Percentiles rank a stretch among this genome's conserved stretches.
Conservation (phyloP, 192 early-diverging fungal species). For the Podila verticillata region DNA sequence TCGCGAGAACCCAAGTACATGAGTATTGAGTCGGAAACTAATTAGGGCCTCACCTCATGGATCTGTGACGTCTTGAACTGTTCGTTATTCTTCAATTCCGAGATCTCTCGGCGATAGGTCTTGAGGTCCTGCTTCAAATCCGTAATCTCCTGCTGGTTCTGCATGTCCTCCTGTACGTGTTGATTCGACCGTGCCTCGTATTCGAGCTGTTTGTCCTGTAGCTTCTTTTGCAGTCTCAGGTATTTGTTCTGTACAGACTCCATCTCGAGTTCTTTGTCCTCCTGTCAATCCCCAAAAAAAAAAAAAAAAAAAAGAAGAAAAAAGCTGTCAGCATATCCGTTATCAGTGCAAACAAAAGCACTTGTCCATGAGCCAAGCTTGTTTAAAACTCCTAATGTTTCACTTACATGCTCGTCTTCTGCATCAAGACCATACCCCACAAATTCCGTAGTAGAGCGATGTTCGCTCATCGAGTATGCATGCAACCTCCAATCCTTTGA, state of each 20-base stretch:
- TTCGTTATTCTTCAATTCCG: slow-evolving; percentile 17
- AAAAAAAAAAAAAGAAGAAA: background rate
- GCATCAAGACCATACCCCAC: slow-evolving; percentile 27
- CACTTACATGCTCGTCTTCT: slow-evolving; percentile 30
- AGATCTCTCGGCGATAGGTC: slow-evolving; percentile 19
- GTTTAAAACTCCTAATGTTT: background rate
- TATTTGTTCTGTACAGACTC: slow-evolving; percentile 25
- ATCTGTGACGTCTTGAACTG: slow-evolving; percentile 34
- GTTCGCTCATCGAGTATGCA: background rate
- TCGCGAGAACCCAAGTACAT: too few relatives aligned
- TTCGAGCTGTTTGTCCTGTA: slow-evolving; percentile 19
- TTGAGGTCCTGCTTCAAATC: slow-evolving; percentile 30
- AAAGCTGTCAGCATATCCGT: background rate
- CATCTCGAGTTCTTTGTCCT: slow-evolving; percentile 10
- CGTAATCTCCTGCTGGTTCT: slow-evolving; percentile 35
- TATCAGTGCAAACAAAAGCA: background rate
- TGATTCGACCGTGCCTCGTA: slow-evolving; percentile 38
- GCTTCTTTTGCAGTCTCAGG: slow-evolving; percentile 23
- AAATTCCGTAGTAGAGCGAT: slow-evolving; percentile 26
- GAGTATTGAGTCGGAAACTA: background rate
- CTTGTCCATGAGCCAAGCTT: too few relatives aligned
- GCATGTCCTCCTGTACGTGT: slow-evolving; percentile 20
- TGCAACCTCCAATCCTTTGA: slow-evolving; percentile 3
- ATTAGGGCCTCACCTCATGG: slow-evolving; percentile 5
- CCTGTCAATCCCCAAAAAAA: background rate